These are phyloP conservation scores for Boletus subparvulus DNA, from an alignment of 768 basidiomycete genomes.

Conservation along the genomic window DNA sequence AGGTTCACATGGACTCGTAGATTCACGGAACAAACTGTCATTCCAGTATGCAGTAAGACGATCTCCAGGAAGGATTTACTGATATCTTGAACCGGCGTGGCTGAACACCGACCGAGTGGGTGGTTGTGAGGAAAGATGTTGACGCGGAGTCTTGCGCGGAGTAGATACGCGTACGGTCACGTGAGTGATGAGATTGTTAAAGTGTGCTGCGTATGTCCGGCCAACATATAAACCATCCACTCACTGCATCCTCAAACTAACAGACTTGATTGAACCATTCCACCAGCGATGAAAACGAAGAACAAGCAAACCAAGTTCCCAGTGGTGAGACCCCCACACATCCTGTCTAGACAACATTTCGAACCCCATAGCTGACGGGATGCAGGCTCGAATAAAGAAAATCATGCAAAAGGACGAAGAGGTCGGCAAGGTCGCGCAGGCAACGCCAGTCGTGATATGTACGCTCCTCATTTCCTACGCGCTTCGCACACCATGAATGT, in stretches of 20 bases:
- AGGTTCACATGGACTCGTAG: neutral
- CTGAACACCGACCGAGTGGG: neutral
- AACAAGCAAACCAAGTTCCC: conserved; percentile 92
- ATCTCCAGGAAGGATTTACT: no score
- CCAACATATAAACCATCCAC: conserved; percentile 2
- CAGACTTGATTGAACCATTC: neutral
- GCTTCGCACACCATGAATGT: conserved; percentile 14
- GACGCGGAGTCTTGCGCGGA: neutral
- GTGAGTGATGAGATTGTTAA: conserved; percentile 25
- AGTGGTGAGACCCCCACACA: conserved; percentile 54
- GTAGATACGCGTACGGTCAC: conserved; percentile 13
- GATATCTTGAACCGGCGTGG: neutral
- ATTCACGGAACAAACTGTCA: neutral
- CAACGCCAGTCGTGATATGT: conserved; percentile 97
- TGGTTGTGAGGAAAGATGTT: no score
- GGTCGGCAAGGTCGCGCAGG: conserved; percentile 96
- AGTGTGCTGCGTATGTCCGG: conserved; percentile 11
- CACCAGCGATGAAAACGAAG: conserved; percentile 72
- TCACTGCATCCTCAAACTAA: neutral
- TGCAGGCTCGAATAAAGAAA: conserved; percentile 94
- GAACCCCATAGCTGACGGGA: conserved; percentile 9
- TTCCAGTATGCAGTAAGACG: neutral
- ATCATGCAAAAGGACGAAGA: conserved; percentile 99
- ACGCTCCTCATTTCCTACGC: conserved; percentile 36
- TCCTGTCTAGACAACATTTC: neutral